A percentile compares a stretch with the other conserved stretches of the same genome.
These are phyloP conservation scores for Saccharata proteae DNA, from an alignment of 2,329 filamentous ascomycete genomes.

Conservation along the genomic window DNA sequence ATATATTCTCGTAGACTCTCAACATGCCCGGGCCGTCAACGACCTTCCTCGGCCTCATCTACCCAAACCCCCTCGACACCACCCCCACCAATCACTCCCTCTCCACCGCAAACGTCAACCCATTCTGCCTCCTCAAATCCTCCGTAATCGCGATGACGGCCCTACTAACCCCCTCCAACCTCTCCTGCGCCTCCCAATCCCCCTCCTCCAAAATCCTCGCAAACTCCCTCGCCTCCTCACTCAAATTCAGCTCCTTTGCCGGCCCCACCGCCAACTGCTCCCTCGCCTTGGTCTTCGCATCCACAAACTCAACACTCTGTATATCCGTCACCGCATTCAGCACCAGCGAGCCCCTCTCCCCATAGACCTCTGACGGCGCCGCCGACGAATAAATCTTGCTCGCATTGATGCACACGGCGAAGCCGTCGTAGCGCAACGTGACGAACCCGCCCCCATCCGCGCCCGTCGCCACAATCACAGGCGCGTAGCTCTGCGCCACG, in stretches of 20 bases:
- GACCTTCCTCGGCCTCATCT: too few species aligned
- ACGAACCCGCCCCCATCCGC: slow-evolving; percentile 35
- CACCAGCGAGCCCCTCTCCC: slow-evolving; percentile 34
- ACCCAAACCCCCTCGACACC: too few species aligned
- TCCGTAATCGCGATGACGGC: slow-evolving; percentile 31
- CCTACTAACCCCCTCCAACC: slow-evolving; percentile 29
- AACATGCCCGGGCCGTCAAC: too few species aligned
- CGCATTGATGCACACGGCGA: slow-evolving; percentile 31
- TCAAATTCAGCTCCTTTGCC: slow-evolving; percentile 32
- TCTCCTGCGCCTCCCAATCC: slow-evolving; percentile 25
- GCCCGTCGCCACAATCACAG: slow-evolving; percentile 31
- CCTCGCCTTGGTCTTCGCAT: slow-evolving; percentile 30
- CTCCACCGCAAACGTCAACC: slow-evolving; percentile 30
- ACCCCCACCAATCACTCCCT: too few species aligned
- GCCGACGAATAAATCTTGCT: slow-evolving; percentile 33
- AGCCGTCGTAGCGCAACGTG: slow-evolving; percentile 31
- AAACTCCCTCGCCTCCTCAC: slow-evolving; percentile 36
- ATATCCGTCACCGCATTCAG: slow-evolving; percentile 35
- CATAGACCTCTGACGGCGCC: slow-evolving; percentile 34
- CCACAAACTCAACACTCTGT: slow-evolving; percentile 26
- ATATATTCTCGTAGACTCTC: too few species aligned
- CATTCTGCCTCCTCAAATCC: slow-evolving; percentile 32
- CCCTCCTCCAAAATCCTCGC: slow-evolving; percentile 29
- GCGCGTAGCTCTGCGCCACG: slow-evolving; percentile 27
- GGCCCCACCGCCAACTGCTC: slow-evolving; percentile 27